Evolutionary conservation across 768 basidiomycete genomes (phyloP).

Genomic region (Tylopilus intermedius): DNA sequence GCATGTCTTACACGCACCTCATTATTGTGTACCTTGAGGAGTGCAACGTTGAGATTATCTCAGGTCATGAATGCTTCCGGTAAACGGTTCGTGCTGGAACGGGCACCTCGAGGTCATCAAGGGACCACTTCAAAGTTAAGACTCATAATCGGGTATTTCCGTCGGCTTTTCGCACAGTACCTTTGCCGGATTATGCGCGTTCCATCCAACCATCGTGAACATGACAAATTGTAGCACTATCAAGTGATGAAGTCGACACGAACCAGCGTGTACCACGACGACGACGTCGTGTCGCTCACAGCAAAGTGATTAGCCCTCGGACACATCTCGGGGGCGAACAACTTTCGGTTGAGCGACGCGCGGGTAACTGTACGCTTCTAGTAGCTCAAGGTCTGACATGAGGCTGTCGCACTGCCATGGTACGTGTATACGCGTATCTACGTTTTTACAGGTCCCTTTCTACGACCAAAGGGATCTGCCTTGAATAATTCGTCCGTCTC

Average conservation of each 20-base stretch:
- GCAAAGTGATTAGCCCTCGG: too few species aligned
- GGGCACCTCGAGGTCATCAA: constrained; percentile 2
- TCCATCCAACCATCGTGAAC: background rate
- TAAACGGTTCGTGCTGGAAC: too few species aligned
- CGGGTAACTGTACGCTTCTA: background rate
- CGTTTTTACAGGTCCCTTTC: background rate
- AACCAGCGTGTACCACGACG: background rate
- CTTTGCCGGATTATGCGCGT: background rate
- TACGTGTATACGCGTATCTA: background rate
- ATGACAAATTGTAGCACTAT: background rate
- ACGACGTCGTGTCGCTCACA: too few species aligned
- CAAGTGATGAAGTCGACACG: background rate
- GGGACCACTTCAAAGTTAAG: background rate
- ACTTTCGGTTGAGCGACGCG: background rate
- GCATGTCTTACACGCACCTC: background rate
- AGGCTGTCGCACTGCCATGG: constrained; percentile 4
- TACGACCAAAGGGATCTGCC: background rate
- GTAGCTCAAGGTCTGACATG: background rate
- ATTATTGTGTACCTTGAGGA: background rate
- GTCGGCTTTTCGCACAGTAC: background rate
- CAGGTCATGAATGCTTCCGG: too few species aligned
- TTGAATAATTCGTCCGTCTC: background rate
- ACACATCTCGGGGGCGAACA: background rate
- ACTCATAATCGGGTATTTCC: background rate
- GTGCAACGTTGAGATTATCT: constrained; percentile 7